Percentiles rank a stretch among this genome's conserved stretches.
Conservation (phyloP, 345 rosid genomes). For the Populus alba region DNA sequence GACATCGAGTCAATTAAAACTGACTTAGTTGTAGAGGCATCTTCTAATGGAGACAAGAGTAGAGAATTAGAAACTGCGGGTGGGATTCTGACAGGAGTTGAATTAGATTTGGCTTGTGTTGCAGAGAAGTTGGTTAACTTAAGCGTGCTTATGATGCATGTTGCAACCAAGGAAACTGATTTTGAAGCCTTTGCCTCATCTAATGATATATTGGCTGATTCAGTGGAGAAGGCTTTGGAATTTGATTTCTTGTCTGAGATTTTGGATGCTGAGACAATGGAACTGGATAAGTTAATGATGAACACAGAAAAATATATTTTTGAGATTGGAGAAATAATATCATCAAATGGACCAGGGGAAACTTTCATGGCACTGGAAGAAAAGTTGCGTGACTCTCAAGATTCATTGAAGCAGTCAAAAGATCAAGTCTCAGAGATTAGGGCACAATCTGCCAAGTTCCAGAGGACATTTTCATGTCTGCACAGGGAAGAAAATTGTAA, state of each 20-base stretch:
- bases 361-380: slow-evolving; percentile 51
- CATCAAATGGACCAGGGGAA: slow-evolving; percentile 46
- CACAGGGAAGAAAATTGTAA: slow-evolving; percentile 48
- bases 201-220: slow-evolving; percentile 27
- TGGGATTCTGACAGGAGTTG: slow-evolving; percentile 52
- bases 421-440: slow-evolving; percentile 67
- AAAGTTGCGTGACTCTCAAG: slow-evolving; percentile 52
- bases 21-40: slow-evolving; percentile 38
- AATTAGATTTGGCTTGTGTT: slow-evolving; percentile 67
- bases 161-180: slow-evolving; percentile 67
- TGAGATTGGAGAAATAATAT: slow-evolving; percentile 37
- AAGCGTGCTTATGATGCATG: slow-evolving; percentile 66
- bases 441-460: slow-evolving; percentile 54
- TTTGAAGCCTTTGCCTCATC: slow-evolving; percentile 53
- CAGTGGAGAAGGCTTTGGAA: slow-evolving; percentile 55
- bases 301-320: slow-evolving; percentile 37
- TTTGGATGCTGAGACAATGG: slow-evolving; percentile 62
- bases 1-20: slow-evolving; percentile 51
- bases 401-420: slow-evolving; percentile 47
- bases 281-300: slow-evolving; percentile 47
- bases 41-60: slow-evolving; percentile 45
- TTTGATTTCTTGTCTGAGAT: slow-evolving; percentile 66
- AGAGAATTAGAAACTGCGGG: slow-evolving; percentile 40
- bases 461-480: slow-evolving; percentile 49
- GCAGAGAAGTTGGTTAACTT: slow-evolving; percentile 79